A percentile compares a stretch with the other conserved stretches of the same genome.
Conservation (phyloP, 306 rosid genomes). For the Cicer judaicum region DNA sequence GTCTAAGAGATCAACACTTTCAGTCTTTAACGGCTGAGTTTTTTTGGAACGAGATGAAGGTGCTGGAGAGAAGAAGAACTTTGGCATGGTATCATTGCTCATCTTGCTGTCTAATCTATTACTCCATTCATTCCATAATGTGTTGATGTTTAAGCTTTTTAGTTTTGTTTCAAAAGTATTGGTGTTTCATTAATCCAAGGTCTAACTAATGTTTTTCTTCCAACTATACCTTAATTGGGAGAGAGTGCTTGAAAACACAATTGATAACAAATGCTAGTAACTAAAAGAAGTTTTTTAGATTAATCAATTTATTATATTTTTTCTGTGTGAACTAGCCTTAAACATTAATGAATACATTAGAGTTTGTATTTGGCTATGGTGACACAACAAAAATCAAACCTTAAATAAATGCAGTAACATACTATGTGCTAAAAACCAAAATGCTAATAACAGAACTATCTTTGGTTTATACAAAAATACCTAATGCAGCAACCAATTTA, state of each 20-base stretch:
- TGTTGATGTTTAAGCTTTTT: background rate
- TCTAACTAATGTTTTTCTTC: background rate
- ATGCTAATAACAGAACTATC: too few species aligned
- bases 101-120: too few species aligned
- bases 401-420: too few species aligned
- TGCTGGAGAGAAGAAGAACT: too few species aligned
- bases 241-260: background rate
- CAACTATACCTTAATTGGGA: background rate
- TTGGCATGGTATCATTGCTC: too few species aligned
- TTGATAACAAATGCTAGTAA: background rate
- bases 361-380: too few species aligned
- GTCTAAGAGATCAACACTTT: background rate
- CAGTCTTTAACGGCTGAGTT: background rate
- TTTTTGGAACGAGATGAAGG: too few species aligned
- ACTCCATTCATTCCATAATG: too few species aligned
- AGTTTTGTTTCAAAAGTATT: background rate
- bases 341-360: too few species aligned
- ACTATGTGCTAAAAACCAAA: too few species aligned
- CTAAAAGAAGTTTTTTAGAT: background rate
- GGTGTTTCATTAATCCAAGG: background rate
- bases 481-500: slow-evolving; percentile 48
- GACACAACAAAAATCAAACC: too few species aligned
- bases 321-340: too few species aligned
- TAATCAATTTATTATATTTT: background rate
- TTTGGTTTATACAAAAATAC: slow-evolving; percentile 28